Percentiles rank a stretch among this genome's conserved stretches.
Conservation (phyloP, 2,329 filamentous ascomycete genomes). For the Clonostachys chloroleuca region DNA sequence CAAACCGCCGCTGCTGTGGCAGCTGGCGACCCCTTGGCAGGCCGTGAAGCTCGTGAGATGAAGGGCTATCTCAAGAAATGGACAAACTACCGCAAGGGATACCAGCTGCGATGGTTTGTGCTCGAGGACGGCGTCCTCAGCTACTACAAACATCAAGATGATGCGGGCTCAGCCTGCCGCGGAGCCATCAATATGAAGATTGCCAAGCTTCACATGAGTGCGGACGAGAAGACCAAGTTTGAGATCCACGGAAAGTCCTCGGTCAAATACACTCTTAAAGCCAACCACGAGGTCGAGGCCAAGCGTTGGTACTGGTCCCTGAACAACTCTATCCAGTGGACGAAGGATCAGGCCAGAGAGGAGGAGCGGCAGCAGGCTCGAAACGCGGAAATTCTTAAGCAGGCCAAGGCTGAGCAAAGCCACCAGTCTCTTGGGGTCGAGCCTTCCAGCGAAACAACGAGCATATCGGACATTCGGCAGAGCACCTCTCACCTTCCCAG, state of each 20-base stretch:
- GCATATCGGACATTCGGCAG: constrained; percentile 36
- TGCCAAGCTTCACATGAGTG: constrained; percentile 89
- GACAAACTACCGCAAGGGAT: constrained; percentile 98
- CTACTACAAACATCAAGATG: constrained; percentile 99
- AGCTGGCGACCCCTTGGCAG: constrained; percentile 59
- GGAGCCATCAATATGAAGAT: constrained; percentile 99
- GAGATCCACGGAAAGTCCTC: constrained; percentile 98
- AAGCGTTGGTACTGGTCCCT: constrained; percentile 99
- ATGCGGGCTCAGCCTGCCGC: constrained; percentile 90
- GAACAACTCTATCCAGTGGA: constrained; percentile 98
- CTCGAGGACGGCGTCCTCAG: constrained; percentile 95
- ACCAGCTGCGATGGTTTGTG: constrained; percentile 96
- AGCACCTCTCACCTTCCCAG: constrained; percentile 38
- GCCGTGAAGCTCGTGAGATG: constrained; percentile 91
- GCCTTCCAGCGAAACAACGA: constrained; percentile 48
- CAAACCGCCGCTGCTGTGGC: constrained; percentile 48
- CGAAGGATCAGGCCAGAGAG: constrained; percentile 93
- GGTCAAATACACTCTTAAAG: constrained; percentile 96
- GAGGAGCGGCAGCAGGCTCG: constrained; percentile 74
- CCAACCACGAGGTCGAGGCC: constrained; percentile 95
- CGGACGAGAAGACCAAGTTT: constrained; percentile 95
- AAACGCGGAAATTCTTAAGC: constrained; percentile 69
- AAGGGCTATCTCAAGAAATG: constrained; percentile 99
- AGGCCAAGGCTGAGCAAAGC: constrained; percentile 74
- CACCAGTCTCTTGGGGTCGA: constrained; percentile 38